Evolutionary conservation across 1,284 basidiomycete genomes (phyloP), one percentile per base, ranked within the genome.

Genomic region (Ganoderma multipileum): DNA sequence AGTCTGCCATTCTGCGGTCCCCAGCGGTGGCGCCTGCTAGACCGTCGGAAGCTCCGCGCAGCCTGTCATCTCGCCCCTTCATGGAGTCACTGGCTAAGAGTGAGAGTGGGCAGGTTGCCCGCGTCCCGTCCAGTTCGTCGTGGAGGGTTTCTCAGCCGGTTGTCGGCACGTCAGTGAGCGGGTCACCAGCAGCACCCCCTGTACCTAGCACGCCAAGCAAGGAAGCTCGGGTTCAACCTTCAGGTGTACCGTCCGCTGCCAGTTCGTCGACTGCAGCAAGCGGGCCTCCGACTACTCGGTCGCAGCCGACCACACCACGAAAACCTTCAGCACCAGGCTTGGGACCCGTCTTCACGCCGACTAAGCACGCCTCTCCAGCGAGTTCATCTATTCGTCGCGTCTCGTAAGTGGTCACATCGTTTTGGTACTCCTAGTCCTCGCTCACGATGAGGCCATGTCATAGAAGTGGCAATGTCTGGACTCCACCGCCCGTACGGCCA

Each of bases 271-370:
- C 58, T 41, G 52, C 59, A 4, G 39, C 66, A 1, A 23, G 61
- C 4, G 66, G 58, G 1, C 47, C 70, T 2, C 50, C 63, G 2
- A 30, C 39, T 23, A 11, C 50, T 9, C 65, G 42, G 16, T 63
- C 68, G 6, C 72, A 73, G 64, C 62, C 71, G 5, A 54, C 63
- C 12, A 71, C 75, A 23, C 71, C 71, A 38, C 74, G 69, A 57
- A 75, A 67, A 26, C 65, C 75, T 14, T 73, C 73, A 5, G 74
- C 76, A 20, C 77, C 82, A 3, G 81, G 79, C 4, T 77, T 91
- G 64, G 91, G 91, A 0, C 89, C 90, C 2, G 82, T 88, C 30
- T 87, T 91, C 69, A 85, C 83, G 0, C 91, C 91, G 0, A 79
- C 84, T 12, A 84, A 85, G 47, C 86, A 87, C 69, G 69, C 77